Evolutionary conservation across 805 yeast genomes (phyloP).

Genomic region (Metschnikowia sp.): DNA sequence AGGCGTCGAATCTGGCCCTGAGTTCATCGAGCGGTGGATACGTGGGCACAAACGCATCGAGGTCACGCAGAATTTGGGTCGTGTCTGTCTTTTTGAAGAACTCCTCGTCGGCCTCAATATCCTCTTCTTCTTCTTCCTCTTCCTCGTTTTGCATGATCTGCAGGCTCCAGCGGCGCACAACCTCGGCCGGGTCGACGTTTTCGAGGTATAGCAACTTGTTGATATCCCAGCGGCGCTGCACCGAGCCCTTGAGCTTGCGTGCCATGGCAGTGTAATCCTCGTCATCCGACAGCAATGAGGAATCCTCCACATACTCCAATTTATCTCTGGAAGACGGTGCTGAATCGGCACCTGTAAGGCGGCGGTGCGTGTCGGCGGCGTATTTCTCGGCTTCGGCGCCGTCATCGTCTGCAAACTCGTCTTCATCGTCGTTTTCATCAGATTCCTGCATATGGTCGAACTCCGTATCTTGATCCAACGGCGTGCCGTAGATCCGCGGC

Average conservation of each 20-base stretch:
- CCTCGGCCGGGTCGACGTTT: slow-evolving; percentile 72
- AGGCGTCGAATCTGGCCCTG: slow-evolving; percentile 43
- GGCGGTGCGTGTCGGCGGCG: slow-evolving; percentile 23
- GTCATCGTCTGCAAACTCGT: background rate
- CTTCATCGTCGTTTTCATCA: slow-evolving; percentile 33
- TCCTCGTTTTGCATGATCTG: slow-evolving; percentile 45
- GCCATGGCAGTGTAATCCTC: slow-evolving; percentile 52
- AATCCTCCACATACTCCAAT: slow-evolving; percentile 45
- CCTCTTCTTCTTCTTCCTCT: slow-evolving; percentile 34
- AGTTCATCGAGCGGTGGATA: slow-evolving; percentile 43
- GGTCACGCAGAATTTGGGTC: slow-evolving; percentile 24
- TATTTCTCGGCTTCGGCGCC: slow-evolving; percentile 29
- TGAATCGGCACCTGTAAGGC: slow-evolving; percentile 45
- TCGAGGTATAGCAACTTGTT: slow-evolving; percentile 77
- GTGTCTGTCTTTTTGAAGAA: slow-evolving; percentile 52
- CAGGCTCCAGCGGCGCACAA: slow-evolving; percentile 64
- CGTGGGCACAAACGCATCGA: slow-evolving; percentile 36
- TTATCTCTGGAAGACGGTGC: slow-evolving; percentile 29
- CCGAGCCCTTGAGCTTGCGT: slow-evolving; percentile 51
- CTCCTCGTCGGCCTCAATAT: slow-evolving; percentile 36
- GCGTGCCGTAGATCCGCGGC: slow-evolving; percentile 51
- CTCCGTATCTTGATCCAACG: slow-evolving; percentile 47
- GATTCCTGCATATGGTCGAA: slow-evolving; percentile 39
- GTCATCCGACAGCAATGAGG: slow-evolving; percentile 41
- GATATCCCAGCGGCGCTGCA: slow-evolving; percentile 68